Conservation (phyloP, 345 rosid genomes). For the Eucalyptus cloeziana region DNA sequence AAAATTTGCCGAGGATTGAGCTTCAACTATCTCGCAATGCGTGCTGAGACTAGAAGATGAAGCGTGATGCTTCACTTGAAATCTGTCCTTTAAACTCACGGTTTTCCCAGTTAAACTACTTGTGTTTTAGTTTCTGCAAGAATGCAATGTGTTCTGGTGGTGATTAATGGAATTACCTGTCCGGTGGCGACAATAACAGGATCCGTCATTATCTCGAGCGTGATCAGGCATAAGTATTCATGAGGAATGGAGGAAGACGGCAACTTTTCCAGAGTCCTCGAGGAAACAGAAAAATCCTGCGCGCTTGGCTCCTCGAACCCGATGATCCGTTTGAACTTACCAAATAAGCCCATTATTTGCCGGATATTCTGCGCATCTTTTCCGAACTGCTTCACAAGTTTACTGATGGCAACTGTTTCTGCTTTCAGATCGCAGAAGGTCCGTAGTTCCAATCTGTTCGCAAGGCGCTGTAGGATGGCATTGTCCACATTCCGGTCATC, state of each 20-base stretch:
- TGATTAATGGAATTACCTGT: constrained; percentile 26
- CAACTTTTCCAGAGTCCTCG: constrained; percentile 17
- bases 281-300: constrained; percentile 16
- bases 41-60: background rate
- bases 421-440: constrained; percentile 32
- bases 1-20: background rate
- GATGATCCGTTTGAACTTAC: constrained; percentile 32
- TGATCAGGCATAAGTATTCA: constrained; percentile 48
- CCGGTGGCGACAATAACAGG: constrained; percentile 60
- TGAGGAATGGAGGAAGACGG: constrained; percentile 35
- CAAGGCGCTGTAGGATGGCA: constrained; percentile 38
- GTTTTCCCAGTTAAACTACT: background rate
- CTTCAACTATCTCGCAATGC: background rate
- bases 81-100: background rate
- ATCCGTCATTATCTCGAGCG: constrained; percentile 53
- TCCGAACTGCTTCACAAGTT: constrained; percentile 19
- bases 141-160: background rate
- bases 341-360: constrained; percentile 23
- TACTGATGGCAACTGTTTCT: constrained; percentile 24
- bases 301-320: constrained; percentile 21
- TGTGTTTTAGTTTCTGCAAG: background rate
- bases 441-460: constrained; percentile 35
- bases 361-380: constrained; percentile 20
- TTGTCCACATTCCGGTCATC: constrained; percentile 41
- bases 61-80: background rate